Percentiles rank a stretch among this genome's conserved stretches.
Evolutionary conservation across 2,329 filamentous ascomycete genomes (phyloP).

Genomic region (Bimuria novae-zelandiae): DNA sequence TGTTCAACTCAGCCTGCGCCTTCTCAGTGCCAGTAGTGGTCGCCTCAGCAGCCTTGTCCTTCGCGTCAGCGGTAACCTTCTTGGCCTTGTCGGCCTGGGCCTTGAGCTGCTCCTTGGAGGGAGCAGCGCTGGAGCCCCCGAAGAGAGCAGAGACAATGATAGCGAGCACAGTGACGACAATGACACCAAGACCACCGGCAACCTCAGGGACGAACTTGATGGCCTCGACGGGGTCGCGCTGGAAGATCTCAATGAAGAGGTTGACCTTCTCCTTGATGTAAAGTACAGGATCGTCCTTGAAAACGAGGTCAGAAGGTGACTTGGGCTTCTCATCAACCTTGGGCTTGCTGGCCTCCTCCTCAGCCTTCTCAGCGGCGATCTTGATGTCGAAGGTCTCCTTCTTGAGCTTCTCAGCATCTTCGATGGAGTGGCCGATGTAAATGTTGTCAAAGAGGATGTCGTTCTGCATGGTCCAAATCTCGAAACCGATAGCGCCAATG

Average conservation of each 20-base stretch:
- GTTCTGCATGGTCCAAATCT: conserved; percentile 99
- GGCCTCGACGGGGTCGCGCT: conserved; percentile 81
- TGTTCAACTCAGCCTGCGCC: conserved; percentile 71
- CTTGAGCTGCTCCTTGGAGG: conserved; percentile 70
- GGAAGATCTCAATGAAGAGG: conserved; percentile 83
- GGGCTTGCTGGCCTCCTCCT: conserved; percentile 79
- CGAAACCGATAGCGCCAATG: conserved; percentile 97
- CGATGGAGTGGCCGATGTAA: conserved; percentile 96
- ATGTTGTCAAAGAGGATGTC: conserved; percentile 99
- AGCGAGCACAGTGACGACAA: conserved; percentile 71
- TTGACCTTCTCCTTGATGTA: conserved; percentile 93
- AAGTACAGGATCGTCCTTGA: conserved; percentile 85
- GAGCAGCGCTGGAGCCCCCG: conserved; percentile 63
- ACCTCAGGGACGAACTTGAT: conserved; percentile 91
- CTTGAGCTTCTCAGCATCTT: conserved; percentile 87
- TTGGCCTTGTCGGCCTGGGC: conserved; percentile 77
- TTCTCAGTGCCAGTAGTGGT: conserved; percentile 69
- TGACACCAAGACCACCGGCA: conserved; percentile 75
- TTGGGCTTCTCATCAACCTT: conserved; percentile 69
- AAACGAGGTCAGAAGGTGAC: conserved; percentile 77
- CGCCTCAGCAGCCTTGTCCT: conserved; percentile 73
- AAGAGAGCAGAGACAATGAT: conserved; percentile 71
- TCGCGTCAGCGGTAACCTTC: conserved; percentile 66
- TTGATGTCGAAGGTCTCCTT: conserved; percentile 91
- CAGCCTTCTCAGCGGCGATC: conserved; percentile 77